Evolutionary conservation across 805 yeast genomes (phyloP).

Genomic region (Hanseniaspora meyeri): DNA sequence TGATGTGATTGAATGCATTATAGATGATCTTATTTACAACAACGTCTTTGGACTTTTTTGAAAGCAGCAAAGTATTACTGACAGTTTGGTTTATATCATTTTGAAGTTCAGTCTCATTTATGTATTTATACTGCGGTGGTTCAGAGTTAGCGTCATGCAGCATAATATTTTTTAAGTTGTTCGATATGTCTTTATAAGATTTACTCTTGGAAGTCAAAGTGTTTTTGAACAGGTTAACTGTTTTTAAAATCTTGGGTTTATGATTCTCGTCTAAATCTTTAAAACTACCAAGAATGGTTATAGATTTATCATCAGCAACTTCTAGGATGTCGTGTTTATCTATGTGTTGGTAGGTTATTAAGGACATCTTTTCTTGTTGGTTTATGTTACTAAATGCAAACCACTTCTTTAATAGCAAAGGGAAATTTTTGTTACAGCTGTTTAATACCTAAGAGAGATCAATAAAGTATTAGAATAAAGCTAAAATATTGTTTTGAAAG

Average conservation of each 20-base stretch:
- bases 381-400: background rate
- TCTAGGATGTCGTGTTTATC: background rate
- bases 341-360: background rate
- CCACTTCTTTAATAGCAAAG: too few species aligned
- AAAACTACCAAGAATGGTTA: background rate
- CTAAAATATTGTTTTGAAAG: too few species aligned
- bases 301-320: background rate
- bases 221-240: background rate
- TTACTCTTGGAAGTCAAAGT: background rate
- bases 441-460: too few species aligned
- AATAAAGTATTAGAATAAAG: too few species aligned
- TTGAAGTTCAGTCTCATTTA: background rate
- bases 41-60: background rate
- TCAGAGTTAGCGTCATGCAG: background rate
- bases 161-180: background rate
- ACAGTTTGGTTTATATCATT: constrained; percentile 1
- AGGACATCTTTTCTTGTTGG: background rate
- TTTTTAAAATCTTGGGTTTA: background rate
- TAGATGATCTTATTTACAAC: background rate
- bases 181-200: background rate
- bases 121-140: background rate
- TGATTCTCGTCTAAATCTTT: background rate
- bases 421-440: too few species aligned
- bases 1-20: constrained; percentile 8
- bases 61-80: background rate